Base-by-base conservation (phyloP, 2,329 filamentous ascomycete species). In the Aspergillus bombycis region DNA sequence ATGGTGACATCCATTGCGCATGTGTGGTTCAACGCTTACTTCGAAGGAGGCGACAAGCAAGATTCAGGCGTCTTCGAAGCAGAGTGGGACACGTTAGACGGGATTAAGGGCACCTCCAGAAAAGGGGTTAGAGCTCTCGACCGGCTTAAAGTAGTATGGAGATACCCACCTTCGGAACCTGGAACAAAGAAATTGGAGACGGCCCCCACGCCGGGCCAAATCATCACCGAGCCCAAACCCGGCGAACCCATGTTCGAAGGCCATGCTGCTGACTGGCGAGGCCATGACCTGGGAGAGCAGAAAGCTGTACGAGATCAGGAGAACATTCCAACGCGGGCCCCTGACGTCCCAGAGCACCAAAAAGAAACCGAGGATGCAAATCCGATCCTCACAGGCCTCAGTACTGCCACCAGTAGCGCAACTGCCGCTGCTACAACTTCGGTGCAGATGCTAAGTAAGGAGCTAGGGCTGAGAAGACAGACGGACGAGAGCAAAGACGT, bases 21-120 rank as follows among this genome's bases (percentile, higher is more conserved):
- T 72, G 92, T 97, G 19, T 99, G 95, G 95, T 97, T 97, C 83
- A 99, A 99, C 73, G 84, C 89, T 1, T 98, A 89, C 78, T 98
- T 98, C 71, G 95, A 98, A 79, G 93, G 94, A 52, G 92, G 91
- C 28, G 80, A 83, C 19, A 83, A 92, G 0, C 85, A 91, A 56
- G 85, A 89, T 50, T 91, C 85, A 11, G 94, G 89, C 11, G 83
- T 91, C 8, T 92, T 91, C 73, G 86, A 89, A 65, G 88, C 88
- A 30, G 84, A 87, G n/a, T 92, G 89, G 88, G 88, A 91, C 21
- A 85, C 84, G 23, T 91, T 99, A 88, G 95, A 99, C 70, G 95
- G 95, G 3, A 94, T 99, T 77, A 97, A 97, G 76, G 95, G 95
- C 0, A 94, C 91, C 5, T 88, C 85, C 26, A 86, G 89, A 36